Conservation (phyloP, 2,329 filamentous ascomycete genomes). For the Fusarium tanahbumbuense region DNA sequence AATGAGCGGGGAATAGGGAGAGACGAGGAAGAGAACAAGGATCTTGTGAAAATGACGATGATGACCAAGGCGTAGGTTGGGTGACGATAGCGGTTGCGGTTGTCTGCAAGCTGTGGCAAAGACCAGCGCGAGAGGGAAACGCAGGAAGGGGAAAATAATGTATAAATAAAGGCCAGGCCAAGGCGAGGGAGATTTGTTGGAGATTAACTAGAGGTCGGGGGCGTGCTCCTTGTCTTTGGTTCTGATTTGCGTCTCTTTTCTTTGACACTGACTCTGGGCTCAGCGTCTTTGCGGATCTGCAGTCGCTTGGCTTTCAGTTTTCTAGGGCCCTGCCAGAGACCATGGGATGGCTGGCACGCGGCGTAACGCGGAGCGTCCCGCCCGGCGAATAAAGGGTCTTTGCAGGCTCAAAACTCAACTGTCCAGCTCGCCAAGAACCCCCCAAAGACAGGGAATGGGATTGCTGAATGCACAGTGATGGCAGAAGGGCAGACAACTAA, state of each 20-base stretch:
- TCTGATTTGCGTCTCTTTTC: conserved; percentile 39
- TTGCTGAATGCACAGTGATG: conserved; percentile 30
- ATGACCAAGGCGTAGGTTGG: conserved; percentile 38
- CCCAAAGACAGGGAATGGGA: conserved; percentile 9
- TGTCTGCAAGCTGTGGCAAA: conserved; percentile 11
- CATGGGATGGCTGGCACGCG: conserved; percentile 42
- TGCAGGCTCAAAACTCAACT: conserved; percentile 16
- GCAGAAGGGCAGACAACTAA: conserved; percentile 19
- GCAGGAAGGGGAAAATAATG: conserved; percentile 7
- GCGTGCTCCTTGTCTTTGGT: conserved; percentile 38
- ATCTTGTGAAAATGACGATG: conserved; percentile 42
- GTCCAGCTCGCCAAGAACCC: conserved; percentile 24
- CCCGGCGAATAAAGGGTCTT: conserved; percentile 37
- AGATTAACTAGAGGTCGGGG: conserved; percentile 24
- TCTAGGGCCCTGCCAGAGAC: conserved; percentile 22
- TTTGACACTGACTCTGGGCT: conserved; percentile 29
- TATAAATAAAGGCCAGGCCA: conserved; percentile 19
- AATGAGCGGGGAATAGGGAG: conserved; percentile 36
- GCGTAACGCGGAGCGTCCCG: conserved; percentile 42
- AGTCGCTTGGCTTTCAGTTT: conserved; percentile 36
- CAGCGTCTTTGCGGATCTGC: conserved; percentile 38
- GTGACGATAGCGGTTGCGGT: conserved; percentile 20
- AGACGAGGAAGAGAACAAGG: conserved; percentile 35
- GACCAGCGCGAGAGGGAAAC: conserved; percentile 2
- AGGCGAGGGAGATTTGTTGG: conserved; percentile 32